A percentile compares a stretch with the other conserved stretches of the same genome.
Evolutionary conservation across 2,329 filamentous ascomycete species (phyloP).

Genomic region (Calonectria pseudoreteaudii): DNA sequence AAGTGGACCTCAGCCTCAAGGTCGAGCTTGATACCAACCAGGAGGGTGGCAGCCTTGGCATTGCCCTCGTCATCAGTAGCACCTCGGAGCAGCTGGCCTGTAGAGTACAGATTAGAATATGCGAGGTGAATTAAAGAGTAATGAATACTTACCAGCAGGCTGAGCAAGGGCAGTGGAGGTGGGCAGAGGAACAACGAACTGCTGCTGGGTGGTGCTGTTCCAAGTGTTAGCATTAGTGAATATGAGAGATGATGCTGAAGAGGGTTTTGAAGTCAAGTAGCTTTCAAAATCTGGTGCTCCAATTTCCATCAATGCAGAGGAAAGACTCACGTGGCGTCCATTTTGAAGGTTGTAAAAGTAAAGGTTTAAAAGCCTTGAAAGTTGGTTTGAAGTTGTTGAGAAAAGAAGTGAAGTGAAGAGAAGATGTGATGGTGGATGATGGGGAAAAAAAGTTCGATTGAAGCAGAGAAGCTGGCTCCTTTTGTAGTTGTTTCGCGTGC

Average conservation of each 20-base stretch:
- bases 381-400: background rate
- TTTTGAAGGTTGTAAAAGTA: background rate
- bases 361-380: background rate
- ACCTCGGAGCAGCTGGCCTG: background rate
- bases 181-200: background rate
- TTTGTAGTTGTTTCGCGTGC: background rate
- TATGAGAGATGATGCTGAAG: background rate
- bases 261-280: background rate
- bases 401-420: background rate
- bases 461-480: background rate
- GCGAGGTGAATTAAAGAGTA: background rate
- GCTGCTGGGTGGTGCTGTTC: background rate
- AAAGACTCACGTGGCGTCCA: constrained; percentile 4
- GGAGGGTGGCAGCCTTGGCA: constrained; percentile 5
- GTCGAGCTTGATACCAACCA: background rate
- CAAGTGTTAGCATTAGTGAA: background rate
- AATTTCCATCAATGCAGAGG: background rate
- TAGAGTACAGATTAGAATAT: background rate
- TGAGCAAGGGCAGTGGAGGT: background rate
- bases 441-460: background rate
- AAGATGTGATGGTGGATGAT: constrained; percentile 4
- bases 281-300: background rate
- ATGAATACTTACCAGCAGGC: background rate
- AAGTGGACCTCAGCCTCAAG: background rate
- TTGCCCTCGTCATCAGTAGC: background rate